Evolutionary conservation across 805 yeast genomes (phyloP).

Genomic region (Cyberlindnera lachancei): DNA sequence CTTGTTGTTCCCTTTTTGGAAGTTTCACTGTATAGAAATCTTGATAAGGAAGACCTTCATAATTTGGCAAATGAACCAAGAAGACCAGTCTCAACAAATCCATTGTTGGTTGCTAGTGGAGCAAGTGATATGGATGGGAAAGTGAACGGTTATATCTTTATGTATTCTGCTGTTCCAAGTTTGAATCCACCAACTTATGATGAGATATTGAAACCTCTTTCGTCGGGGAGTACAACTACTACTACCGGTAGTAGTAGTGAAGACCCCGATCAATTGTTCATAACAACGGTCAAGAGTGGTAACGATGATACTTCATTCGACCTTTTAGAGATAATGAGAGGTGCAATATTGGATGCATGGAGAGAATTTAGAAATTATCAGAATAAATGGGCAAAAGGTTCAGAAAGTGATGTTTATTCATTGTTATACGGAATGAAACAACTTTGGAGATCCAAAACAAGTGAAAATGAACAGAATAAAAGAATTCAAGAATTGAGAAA

Average conservation of each 20-base stretch:
- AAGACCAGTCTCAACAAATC: conserved; percentile 54
- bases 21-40: conserved; percentile 54
- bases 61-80: conserved; percentile 61
- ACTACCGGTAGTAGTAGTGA: conserved; percentile 3
- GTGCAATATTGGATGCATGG: conserved; percentile 68
- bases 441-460: conserved; percentile 41
- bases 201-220: conserved; percentile 13
- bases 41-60: conserved; percentile 50
- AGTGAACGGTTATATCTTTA: conserved; percentile 66
- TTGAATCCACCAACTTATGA: conserved; percentile 53
- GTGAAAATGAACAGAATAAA: conserved; percentile 23
- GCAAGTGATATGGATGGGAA: conserved; percentile 71
- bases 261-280: conserved; percentile 7
- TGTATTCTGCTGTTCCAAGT: conserved; percentile 64
- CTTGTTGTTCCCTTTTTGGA: conserved; percentile 71
- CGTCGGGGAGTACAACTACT: too few relatives aligned
- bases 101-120: conserved; percentile 69
- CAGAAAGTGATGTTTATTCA: conserved; percentile 62
- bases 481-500: conserved; percentile 25
- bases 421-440: conserved; percentile 49
- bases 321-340: conserved; percentile 37
- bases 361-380: conserved; percentile 51
- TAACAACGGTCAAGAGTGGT: conserved; percentile 10
- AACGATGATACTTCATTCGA: conserved; percentile 13
- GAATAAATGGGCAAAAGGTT: conserved; percentile 51